phyloP scores from a whole-genome alignment of 1,284 basidiomycete species.

The Cutaneotrichosporon daszewskae region DNA sequence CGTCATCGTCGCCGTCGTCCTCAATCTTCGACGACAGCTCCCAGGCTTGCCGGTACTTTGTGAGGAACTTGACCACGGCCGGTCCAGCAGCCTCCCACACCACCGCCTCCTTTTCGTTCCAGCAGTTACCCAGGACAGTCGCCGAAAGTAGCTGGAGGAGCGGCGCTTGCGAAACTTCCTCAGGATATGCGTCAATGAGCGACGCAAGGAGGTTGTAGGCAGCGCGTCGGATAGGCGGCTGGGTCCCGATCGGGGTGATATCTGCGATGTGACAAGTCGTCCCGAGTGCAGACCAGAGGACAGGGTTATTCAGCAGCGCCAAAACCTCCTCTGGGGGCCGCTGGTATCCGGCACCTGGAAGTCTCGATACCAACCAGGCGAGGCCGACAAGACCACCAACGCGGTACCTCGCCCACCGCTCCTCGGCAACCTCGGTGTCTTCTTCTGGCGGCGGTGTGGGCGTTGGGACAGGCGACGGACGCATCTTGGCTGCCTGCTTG shows the following conservation, averaged over 20 bases:
- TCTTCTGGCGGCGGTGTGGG: slow-evolving; percentile 20
- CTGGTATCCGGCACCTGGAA: slow-evolving; percentile 15
- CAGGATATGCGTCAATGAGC: slow-evolving; percentile 28
- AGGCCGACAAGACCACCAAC: slow-evolving; percentile 66
- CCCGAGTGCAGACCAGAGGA: slow-evolving; percentile 37
- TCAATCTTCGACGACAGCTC: slow-evolving; percentile 38
- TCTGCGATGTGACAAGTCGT: slow-evolving; percentile 4
- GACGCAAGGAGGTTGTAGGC: slow-evolving; percentile 32
- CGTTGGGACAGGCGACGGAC: slow-evolving; percentile 10
- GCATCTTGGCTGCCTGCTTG: slow-evolving; percentile 8
- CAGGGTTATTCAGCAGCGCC: slow-evolving; percentile 28
- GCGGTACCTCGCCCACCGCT: slow-evolving; percentile 64
- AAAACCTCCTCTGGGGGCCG: slow-evolving; percentile 24
- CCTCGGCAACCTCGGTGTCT: slow-evolving; percentile 50
- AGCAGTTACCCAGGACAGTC: slow-evolving; percentile 65
- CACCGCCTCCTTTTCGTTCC: slow-evolving; percentile 63
- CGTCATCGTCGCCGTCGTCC: slow-evolving; percentile 7
- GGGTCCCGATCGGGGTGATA: slow-evolving; percentile 17
- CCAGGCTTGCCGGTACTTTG: slow-evolving; percentile 63
- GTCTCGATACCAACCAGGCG: slow-evolving; percentile 51
- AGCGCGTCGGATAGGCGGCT: slow-evolving; percentile 39
- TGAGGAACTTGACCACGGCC: slow-evolving; percentile 64
- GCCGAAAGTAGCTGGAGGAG: slow-evolving; percentile 51
- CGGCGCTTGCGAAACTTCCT: slow-evolving; percentile 23
- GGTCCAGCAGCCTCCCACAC: slow-evolving; percentile 66